phyloP scores from a whole-genome alignment of 768 basidiomycete species.

The Cyclocybe cylindracea region DNA sequence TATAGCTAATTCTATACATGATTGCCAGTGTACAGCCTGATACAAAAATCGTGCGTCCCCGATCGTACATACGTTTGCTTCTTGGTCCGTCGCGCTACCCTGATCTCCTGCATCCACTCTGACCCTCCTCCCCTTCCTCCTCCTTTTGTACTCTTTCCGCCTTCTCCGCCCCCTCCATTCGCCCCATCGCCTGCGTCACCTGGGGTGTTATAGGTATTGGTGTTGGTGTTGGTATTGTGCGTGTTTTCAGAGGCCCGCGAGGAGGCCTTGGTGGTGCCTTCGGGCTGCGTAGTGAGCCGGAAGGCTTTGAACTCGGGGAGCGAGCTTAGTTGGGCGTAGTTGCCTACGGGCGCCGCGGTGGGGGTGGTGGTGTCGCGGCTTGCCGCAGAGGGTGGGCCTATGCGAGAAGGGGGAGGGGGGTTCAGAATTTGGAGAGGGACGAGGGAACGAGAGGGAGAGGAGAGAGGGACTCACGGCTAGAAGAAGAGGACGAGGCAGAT shows the following conservation, averaged over 20 bases:
- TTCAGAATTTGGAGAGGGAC: neutral
- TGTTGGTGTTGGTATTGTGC: neutral
- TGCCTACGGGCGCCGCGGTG: constrained; percentile 8
- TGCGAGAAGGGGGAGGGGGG: neutral
- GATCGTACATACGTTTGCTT: constrained; percentile 25
- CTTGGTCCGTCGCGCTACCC: constrained; percentile 17
- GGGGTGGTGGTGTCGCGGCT: neutral
- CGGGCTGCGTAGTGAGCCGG: constrained; percentile 4
- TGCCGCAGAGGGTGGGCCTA: neutral
- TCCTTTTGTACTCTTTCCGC: neutral
- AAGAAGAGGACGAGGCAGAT: neutral
- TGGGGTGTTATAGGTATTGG: constrained; percentile 1
- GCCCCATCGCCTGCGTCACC: neutral
- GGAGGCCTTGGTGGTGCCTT: no score
- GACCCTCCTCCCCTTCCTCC: constrained; percentile 5
- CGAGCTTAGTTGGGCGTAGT: constrained; percentile 20
- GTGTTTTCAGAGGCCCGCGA: no score
- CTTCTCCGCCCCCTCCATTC: neutral
- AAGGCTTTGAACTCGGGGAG: constrained; percentile 22
- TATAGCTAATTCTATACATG: neutral
- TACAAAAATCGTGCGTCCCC: constrained; percentile 21
- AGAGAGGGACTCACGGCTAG: constrained; percentile 9
- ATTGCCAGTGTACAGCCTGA: constrained; percentile 18
- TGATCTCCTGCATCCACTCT: constrained; percentile 21
- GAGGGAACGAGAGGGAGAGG: neutral